phyloP scores from a whole-genome alignment of 108 stramenopile species.

The Discostella pseudostelligera region DNA sequence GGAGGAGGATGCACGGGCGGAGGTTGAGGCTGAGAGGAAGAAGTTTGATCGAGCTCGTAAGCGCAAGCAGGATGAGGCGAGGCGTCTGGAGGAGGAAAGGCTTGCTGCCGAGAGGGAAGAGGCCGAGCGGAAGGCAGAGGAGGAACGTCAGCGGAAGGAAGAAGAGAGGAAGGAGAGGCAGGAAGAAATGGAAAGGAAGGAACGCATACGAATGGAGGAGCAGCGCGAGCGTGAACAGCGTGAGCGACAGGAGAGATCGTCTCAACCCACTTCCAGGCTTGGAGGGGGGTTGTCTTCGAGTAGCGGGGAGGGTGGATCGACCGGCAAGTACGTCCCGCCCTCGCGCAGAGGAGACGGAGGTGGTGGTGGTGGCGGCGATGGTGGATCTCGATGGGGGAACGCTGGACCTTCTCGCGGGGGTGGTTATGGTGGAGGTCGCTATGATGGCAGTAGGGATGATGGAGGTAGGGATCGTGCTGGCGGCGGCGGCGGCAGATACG shows the following conservation, averaged over 20 bases:
- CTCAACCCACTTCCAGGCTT: slow-evolving; percentile 29
- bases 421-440: slow-evolving; percentile 46
- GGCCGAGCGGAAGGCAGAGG: slow-evolving; percentile 55
- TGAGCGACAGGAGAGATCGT: slow-evolving; percentile 22
- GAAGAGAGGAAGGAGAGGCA: slow-evolving; percentile 40
- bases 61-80: slow-evolving; percentile 67
- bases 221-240: slow-evolving; percentile 48
- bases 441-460: slow-evolving; percentile 26
- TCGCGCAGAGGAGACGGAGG: slow-evolving; percentile 47
- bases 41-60: slow-evolving; percentile 69
- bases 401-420: slow-evolving; percentile 43
- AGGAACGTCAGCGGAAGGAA: slow-evolving; percentile 59
- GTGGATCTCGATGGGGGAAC: slow-evolving; percentile 24
- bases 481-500: slow-evolving; percentile 4
- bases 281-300: slow-evolving; percentile 6
- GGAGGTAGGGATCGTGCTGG: background rate
- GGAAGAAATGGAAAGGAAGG: slow-evolving; percentile 58
- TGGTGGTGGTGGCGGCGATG: slow-evolving; percentile 33
- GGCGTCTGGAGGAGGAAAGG: slow-evolving; percentile 53
- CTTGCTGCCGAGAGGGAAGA: slow-evolving; percentile 48
- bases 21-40: slow-evolving; percentile 72
- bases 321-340: slow-evolving; percentile 71
- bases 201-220: slow-evolving; percentile 68
- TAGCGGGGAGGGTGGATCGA: background rate
- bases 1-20: slow-evolving; percentile 68